These are phyloP conservation scores for Danielia oregonensis DNA, from an alignment of 805 yeast genomes.

Conservation along the genomic window DNA sequence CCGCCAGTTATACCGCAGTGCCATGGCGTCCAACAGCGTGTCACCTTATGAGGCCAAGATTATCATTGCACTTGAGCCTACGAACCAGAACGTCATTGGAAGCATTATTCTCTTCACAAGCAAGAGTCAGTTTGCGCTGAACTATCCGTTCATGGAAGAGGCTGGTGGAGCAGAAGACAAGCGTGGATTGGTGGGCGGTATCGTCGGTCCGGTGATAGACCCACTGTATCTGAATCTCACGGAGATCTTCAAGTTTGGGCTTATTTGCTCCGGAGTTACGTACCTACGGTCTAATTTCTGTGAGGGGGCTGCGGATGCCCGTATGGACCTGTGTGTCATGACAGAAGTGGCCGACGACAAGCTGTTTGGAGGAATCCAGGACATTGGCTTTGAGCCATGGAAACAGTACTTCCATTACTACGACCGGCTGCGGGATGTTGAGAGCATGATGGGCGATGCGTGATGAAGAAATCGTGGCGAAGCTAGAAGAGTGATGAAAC, in stretches of 20 bases:
- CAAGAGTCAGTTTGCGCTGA: slow-evolving; percentile 41
- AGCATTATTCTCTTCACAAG: slow-evolving; percentile 46
- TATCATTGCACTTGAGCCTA: slow-evolving; percentile 52
- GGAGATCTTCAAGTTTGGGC: slow-evolving; percentile 52
- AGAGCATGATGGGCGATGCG: slow-evolving; percentile 1
- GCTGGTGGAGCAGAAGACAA: slow-evolving; percentile 17
- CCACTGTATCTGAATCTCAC: slow-evolving; percentile 49
- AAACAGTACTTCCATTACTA: slow-evolving; percentile 33
- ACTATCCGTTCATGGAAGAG: slow-evolving; percentile 51
- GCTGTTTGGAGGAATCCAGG: slow-evolving; percentile 32
- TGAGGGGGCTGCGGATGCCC: slow-evolving; percentile 18
- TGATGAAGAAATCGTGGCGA: background rate
- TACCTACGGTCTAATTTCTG: slow-evolving; percentile 20
- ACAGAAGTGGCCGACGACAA: slow-evolving; percentile 35
- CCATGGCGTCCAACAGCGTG: slow-evolving; percentile 27
- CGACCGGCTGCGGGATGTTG: slow-evolving; percentile 17
- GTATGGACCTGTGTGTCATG: slow-evolving; percentile 34
- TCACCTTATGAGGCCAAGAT: slow-evolving; percentile 39
- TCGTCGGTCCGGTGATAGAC: slow-evolving; percentile 52
- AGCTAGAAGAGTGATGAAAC: too few species aligned
- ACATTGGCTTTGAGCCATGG: slow-evolving; percentile 42
- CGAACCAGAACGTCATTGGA: slow-evolving; percentile 51
- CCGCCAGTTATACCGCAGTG: slow-evolving; percentile 33
- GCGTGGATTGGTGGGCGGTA: slow-evolving; percentile 40
- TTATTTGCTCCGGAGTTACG: slow-evolving; percentile 44